Conservation (phyloP, 106 monocot species). For the Posidonia australis region DNA sequence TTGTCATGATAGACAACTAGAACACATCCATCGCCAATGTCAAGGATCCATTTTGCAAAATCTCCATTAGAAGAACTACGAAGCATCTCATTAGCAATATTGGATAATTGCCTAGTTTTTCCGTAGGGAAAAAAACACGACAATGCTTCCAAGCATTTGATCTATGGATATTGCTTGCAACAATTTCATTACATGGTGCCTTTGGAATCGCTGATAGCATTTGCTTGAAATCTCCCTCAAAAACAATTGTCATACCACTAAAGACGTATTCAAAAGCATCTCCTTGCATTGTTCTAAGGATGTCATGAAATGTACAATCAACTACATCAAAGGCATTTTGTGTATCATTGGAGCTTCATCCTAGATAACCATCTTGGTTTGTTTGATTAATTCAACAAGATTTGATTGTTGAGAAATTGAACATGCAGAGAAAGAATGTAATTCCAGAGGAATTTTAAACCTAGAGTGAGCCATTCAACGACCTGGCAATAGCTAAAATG, state of each 20-base stretch:
- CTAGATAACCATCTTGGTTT: constrained; percentile 12
- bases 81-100: neutral
- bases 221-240: constrained; percentile 22
- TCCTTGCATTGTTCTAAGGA: neutral
- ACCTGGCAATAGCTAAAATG: constrained; percentile 1
- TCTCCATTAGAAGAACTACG: too few relatives aligned
- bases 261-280: neutral
- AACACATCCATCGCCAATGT: constrained; percentile 17
- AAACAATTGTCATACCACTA: too few relatives aligned
- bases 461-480: constrained; percentile 15
- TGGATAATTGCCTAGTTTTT: neutral
- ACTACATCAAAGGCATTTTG: constrained; percentile 12
- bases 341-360: constrained; percentile 26
- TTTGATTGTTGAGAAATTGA: neutral
- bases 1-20: too few relatives aligned
- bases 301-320: constrained; percentile 5
- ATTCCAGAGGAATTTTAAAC: constrained; percentile 18
- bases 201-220: constrained; percentile 10
- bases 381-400: constrained; percentile 1
- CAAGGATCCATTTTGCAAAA: constrained; percentile 17
- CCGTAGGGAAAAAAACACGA: too few relatives aligned
- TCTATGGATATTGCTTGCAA: too few relatives aligned
- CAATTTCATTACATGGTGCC: constrained; percentile 3
- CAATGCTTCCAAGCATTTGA: too few relatives aligned
- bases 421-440: too few relatives aligned